Evolutionary conservation across 805 yeast genomes (phyloP).

Genomic region (Schwanniomyces vanrijiae): DNA sequence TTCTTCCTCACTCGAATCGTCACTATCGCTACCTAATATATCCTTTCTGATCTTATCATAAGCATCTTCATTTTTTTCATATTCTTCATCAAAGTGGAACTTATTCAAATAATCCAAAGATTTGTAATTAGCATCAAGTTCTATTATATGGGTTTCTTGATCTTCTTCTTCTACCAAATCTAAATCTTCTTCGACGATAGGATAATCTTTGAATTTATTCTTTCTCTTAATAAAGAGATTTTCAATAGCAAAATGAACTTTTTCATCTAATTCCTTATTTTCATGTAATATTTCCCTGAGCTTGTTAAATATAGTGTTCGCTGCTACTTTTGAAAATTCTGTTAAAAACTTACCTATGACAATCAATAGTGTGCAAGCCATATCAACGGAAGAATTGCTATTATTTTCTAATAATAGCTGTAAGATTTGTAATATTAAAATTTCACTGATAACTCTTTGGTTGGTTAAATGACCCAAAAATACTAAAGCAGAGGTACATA

Average conservation of each 20-base stretch:
- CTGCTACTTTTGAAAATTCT: slow-evolving; percentile 43
- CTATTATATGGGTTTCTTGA: slow-evolving; percentile 53
- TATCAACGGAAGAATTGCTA: slow-evolving; percentile 55
- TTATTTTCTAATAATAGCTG: slow-evolving; percentile 39
- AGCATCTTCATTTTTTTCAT: slow-evolving; percentile 47
- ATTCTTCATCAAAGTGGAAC: slow-evolving; percentile 53
- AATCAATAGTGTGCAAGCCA: slow-evolving; percentile 51
- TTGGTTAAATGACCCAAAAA: slow-evolving; percentile 66
- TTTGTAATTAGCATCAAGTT: slow-evolving; percentile 51
- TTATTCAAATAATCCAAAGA: slow-evolving; percentile 48
- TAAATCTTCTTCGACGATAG: slow-evolving; percentile 43
- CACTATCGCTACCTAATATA: slow-evolving; percentile 42
- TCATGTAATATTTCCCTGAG: slow-evolving; percentile 63
- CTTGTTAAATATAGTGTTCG: slow-evolving; percentile 54
- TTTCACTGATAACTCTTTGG: slow-evolving; percentile 49
- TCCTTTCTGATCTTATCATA: slow-evolving; percentile 46
- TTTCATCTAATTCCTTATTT: slow-evolving; percentile 33
- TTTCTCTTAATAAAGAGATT: slow-evolving; percentile 51
- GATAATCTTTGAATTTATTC: slow-evolving; percentile 37
- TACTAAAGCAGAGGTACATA: slow-evolving; percentile 40
- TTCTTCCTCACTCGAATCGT: slow-evolving; percentile 13
- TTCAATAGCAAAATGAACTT: slow-evolving; percentile 49
- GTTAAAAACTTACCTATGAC: slow-evolving; percentile 53
- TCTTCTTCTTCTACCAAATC: slow-evolving; percentile 70
- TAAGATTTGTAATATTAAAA: slow-evolving; percentile 32